Conservation (phyloP, 441 rosid genomes). For the Viola pubescens region DNA sequence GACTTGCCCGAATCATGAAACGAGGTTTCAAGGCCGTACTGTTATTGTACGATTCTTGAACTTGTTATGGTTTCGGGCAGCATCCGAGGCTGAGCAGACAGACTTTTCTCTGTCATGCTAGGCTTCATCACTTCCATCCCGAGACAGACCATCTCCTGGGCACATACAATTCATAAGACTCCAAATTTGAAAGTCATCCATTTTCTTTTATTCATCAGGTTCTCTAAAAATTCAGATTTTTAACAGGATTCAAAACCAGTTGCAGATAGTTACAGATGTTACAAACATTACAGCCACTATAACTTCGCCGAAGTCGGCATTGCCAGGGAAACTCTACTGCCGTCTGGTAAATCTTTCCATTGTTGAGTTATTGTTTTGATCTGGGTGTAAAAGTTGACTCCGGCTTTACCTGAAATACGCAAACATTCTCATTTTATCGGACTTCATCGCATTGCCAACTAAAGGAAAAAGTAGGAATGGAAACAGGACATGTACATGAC, state of each 20-base stretch:
- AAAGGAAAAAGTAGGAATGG: constrained; percentile 3
- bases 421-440: not conserved
- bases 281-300: not conserved
- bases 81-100: constrained; percentile 15
- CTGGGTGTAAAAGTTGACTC: constrained; percentile 82
- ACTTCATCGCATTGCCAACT: not conserved
- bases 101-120: constrained; percentile 15
- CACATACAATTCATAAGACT: too few relatives aligned
- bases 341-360: constrained; percentile 76
- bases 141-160: not conserved
- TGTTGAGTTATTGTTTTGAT: constrained; percentile 88
- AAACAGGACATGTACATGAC: not conserved
- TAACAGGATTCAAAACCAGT: constrained; percentile 5
- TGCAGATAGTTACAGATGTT: not conserved
- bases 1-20: too few relatives aligned
- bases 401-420: constrained; percentile 73
- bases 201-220: not conserved
- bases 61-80: constrained; percentile 1
- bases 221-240: not conserved
- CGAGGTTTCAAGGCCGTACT: not conserved
- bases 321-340: constrained; percentile 63
- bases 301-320: constrained; percentile 66
- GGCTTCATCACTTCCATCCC: constrained; percentile 4
- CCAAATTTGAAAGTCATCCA: not conserved
- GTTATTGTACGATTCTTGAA: not conserved